Evolutionary conservation across 345 rosid species (phyloP).

Genomic region (Aegle marmelos): DNA sequence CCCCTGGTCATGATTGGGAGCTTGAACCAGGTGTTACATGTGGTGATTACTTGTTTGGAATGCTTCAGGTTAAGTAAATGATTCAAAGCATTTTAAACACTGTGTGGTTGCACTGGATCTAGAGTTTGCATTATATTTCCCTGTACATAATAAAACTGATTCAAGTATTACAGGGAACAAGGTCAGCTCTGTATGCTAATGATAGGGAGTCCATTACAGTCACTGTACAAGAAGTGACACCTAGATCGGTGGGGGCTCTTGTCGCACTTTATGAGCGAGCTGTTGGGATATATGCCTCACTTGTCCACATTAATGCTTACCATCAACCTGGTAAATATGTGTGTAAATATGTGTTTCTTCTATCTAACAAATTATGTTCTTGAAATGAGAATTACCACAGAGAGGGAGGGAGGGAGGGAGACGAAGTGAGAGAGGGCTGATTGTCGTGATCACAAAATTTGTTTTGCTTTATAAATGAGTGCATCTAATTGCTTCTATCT

Average conservation of each 20-base stretch:
- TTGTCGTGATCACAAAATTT: neutral
- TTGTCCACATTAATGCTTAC: slow-evolving; percentile 87
- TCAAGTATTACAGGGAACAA: slow-evolving; percentile 73
- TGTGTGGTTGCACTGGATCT: neutral
- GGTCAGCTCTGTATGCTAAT: slow-evolving; percentile 92
- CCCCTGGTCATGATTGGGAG: slow-evolving; percentile 99
- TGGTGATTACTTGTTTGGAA: slow-evolving; percentile 97
- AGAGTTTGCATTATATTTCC: neutral
- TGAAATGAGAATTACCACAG: neutral
- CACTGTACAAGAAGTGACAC: slow-evolving; percentile 87
- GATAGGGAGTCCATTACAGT: slow-evolving; percentile 84
- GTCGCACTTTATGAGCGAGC: slow-evolving; percentile 97
- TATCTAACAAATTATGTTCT: slow-evolving; percentile 8
- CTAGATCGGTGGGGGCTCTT: slow-evolving; percentile 87
- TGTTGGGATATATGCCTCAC: slow-evolving; percentile 86
- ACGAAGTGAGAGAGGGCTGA: neutral
- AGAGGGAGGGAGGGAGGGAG: neutral
- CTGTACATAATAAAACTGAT: slow-evolving; percentile 11
- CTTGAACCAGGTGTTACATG: slow-evolving; percentile 99
- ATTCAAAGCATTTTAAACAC: neutral
- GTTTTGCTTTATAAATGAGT: neutral
- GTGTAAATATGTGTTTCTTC: slow-evolving; percentile 36
- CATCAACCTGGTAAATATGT: slow-evolving; percentile 81
- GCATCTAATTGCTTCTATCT: neutral
- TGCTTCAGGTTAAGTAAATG: slow-evolving; percentile 74